phyloP scores from a whole-genome alignment of 163 green algal genomes.

The Smithsoniella earleae region DNA sequence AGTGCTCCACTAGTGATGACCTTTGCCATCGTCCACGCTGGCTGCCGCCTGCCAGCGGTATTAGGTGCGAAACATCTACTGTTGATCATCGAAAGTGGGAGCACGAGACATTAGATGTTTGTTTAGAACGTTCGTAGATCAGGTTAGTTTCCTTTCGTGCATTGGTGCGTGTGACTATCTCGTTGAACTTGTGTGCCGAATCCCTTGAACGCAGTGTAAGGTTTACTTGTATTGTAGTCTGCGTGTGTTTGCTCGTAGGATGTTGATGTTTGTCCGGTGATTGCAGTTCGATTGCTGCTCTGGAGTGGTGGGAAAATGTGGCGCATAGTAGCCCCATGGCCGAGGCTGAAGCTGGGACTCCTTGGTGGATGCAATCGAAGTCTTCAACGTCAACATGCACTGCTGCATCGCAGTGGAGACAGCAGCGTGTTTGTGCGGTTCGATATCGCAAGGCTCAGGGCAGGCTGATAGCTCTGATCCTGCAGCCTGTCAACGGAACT shows the following conservation, averaged over 20 bases:
- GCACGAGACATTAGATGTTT: neutral
- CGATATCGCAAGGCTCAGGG: too few relatives aligned
- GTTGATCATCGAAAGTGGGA: neutral
- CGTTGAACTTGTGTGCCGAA: neutral
- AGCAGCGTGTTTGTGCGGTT: too few relatives aligned
- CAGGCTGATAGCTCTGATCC: neutral
- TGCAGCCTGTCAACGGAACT: neutral
- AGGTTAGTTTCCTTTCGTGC: neutral
- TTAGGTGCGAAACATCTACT: too few relatives aligned
- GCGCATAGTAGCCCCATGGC: neutral
- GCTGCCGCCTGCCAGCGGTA: neutral
- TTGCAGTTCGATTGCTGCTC: neutral
- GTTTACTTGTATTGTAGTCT: too few relatives aligned
- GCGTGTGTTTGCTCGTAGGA: too few relatives aligned
- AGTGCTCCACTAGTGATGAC: too few relatives aligned
- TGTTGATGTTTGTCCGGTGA: too few relatives aligned
- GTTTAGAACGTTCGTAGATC: neutral
- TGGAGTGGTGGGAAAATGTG: constrained; percentile 5
- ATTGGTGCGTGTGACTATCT: neutral
- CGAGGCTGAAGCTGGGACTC: neutral
- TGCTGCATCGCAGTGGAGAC: too few relatives aligned
- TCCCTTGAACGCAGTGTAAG: neutral
- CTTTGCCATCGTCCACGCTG: neutral
- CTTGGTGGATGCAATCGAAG: too few relatives aligned
- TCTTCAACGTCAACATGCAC: too few relatives aligned